Evolutionary conservation across 352 stramenopile genomes (phyloP), one percentile per base, ranked within the genome.

Genomic region (Phytophthora litchii): DNA sequence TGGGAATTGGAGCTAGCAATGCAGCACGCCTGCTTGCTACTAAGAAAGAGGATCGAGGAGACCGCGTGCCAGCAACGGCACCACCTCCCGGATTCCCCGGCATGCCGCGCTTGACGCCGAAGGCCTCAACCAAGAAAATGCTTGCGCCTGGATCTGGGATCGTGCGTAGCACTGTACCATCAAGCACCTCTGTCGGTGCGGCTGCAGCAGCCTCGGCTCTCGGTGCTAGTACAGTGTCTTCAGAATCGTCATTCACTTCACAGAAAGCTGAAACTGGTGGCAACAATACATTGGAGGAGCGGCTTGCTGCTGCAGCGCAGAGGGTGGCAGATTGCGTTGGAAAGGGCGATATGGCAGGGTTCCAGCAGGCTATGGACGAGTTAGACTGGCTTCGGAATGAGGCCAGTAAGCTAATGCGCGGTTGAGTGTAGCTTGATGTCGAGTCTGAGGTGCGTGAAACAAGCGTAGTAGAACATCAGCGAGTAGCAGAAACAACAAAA

Each of bases 341-440:
- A 40, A 90, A 89, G 41, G 77, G 80, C 25, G 83, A 94, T 66
- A 94, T 94, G 85, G 58, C 76, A 37, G 83, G 78, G 29, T 94
- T 92, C 74, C 77, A 94, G 60, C 72, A 80, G 16, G 85, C 85
- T 31, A 94, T 94, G 82, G 76, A 86, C 44, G 82, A 92, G 56
- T 63, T 94, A 19, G 85, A 92, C 47, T 83, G 70, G 67, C 75
- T 94, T 45, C 82, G 85, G 17, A 89, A 83, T 52, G 85, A 94
- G 60, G 82, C 82, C 32, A 94, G 65, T 60, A 88, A 79, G 40
- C 70, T 91, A 45, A 86, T 91, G 80, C 80, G 72, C 14, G 76
- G 71, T 38, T 92, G 72, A 86, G 37, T 54, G 27, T 51, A 48
- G 43, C 32, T 54, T 62, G 34, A 60, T 27, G 50, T 67, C 54